Evolutionary conservation across 441 rosid species (phyloP).

Genomic region (Bocquillonia castaneifolia): DNA sequence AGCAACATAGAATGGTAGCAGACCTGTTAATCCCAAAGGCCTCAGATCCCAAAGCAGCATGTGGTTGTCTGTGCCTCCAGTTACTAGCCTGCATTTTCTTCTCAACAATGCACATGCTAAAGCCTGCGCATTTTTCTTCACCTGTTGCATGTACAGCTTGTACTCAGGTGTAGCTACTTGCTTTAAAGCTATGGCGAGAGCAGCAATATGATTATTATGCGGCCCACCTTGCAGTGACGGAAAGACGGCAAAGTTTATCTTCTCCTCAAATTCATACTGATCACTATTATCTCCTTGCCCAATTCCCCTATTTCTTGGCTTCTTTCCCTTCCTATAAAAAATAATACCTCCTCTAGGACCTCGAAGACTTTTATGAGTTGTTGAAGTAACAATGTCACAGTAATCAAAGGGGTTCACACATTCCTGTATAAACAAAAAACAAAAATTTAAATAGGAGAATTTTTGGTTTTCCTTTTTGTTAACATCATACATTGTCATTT

Average conservation of each 20-base stretch:
- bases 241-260: slow-evolving; percentile 80
- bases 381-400: slow-evolving; percentile 93
- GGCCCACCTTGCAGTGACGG: slow-evolving; percentile 95
- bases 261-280: slow-evolving; percentile 75
- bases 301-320: slow-evolving; percentile 52
- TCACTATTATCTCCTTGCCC: slow-evolving; percentile 44
- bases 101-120: slow-evolving; percentile 63
- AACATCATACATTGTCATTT: neutral
- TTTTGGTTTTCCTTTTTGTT: neutral
- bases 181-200: slow-evolving; percentile 87
- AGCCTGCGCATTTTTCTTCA: slow-evolving; percentile 88
- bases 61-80: slow-evolving; percentile 94
- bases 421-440: slow-evolving; percentile 42
- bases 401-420: slow-evolving; percentile 81
- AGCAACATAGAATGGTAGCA: neutral
- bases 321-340: slow-evolving; percentile 71
- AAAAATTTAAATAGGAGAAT: neutral
- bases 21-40: slow-evolving; percentile 76
- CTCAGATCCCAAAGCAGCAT: slow-evolving; percentile 88
- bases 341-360: slow-evolving; percentile 98
- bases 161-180: slow-evolving; percentile 80
- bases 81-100: slow-evolving; percentile 81
- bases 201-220: slow-evolving; percentile 93
- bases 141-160: slow-evolving; percentile 78
- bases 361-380: slow-evolving; percentile 90